Evolutionary conservation across 1,284 basidiomycete genomes (phyloP), one percentile per base, ranked within the genome.

Genomic region (Pisolithus thermaeus): DNA sequence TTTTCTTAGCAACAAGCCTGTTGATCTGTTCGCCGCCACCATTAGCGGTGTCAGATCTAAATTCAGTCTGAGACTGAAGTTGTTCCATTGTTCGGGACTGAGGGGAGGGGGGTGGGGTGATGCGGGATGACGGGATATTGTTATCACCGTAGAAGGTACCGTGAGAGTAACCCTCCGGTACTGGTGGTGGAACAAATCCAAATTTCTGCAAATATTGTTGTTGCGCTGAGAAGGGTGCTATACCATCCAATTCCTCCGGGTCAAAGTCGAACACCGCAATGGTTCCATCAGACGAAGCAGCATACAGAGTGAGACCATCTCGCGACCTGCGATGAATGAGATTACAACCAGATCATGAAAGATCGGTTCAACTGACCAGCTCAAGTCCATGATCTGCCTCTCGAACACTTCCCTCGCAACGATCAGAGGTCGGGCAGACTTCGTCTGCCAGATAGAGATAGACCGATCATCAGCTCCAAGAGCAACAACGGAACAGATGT

Each of bases 401-500:
- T 96, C 92, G 59, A 99, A 98, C 0, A 97, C 85, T 58, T 98
- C 93, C 59, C 91, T 88, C 1, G 95, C 84, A 1, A 98, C 95
- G 32, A 97, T 86, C 5, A 98, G 72, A 0, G 97, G 97, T 47
- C 90, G 80, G 8, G 90, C 89, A 1, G 84, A 82, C 58, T 92
- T 92, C 5, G 94, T 97, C 65, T 94, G 86, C 94, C 94, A 97
- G 23, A 97, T 83, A 2, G 92, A 96, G 18, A 95, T 80, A 1
- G 88, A 89, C 51, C 86, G 74, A 63, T 96, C 92, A 62, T 94
- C 90, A 0, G 92, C 92, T 28, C 92, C 93, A 7, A 97, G 78
- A 1, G 94, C 95, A 22, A 97, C 84, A 44, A 97, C 87, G 47
- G 81, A 87, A 59, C 81, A 91, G 53, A 91, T 87, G 59, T 93